A percentile compares a stretch with the other conserved stretches of the same genome.
These are phyloP conservation scores for Fusarium coffeatum DNA, from an alignment of 2,329 filamentous ascomycete genomes.

Conservation along the genomic window DNA sequence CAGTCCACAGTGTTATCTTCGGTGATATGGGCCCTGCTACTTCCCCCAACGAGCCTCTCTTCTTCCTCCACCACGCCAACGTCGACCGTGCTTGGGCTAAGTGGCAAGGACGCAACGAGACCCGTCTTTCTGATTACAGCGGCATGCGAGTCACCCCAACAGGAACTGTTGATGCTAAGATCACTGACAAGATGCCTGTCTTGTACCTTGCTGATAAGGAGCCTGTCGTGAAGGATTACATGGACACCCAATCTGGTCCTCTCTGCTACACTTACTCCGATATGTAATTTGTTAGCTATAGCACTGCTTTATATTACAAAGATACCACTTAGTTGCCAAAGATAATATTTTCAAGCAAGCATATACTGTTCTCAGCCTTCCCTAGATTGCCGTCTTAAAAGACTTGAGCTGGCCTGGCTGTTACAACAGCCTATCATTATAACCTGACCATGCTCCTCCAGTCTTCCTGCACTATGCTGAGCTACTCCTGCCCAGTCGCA, in stretches of 20 bases:
- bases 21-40: constrained; percentile 45
- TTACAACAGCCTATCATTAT: background rate
- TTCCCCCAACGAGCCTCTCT: constrained; percentile 46
- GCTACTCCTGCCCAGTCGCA: background rate
- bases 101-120: constrained; percentile 24
- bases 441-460: no score
- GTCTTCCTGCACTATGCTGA: accelerated
- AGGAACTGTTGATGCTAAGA: background rate
- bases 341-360: background rate
- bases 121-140: constrained; percentile 10
- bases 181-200: constrained; percentile 1
- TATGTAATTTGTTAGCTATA: background rate
- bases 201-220: background rate
- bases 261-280: constrained; percentile 29
- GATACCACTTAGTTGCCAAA: background rate
- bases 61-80: constrained; percentile 47
- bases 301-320: background rate
- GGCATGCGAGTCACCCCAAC: background rate
- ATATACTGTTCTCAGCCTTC: background rate
- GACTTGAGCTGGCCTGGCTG: background rate
- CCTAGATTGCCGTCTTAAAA: no score
- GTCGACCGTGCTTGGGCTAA: constrained; percentile 41
- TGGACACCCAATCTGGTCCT: constrained; percentile 15
- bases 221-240: constrained; percentile 25
- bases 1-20: constrained; percentile 34